Evolutionary conservation across 148 eudicot species (phyloP), one percentile per base, ranked within the genome.

Genomic region (Linanthus parryae): DNA sequence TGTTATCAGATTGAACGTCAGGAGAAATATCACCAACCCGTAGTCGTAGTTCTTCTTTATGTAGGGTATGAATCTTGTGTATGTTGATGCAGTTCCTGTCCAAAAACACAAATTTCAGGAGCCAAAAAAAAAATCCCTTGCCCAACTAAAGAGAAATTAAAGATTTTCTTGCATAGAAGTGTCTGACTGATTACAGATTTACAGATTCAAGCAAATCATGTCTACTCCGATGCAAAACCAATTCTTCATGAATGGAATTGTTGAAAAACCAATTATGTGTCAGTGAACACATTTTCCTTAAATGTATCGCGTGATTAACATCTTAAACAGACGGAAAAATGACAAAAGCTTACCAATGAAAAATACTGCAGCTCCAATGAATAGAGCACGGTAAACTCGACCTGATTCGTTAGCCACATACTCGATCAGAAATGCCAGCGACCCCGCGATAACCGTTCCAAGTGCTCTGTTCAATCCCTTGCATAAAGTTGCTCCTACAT

Each of bases 41-140:
- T 92, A 87, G 43, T 92, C 98, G 54, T 74, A 92, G 42, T 87
- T 81, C 57, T 75, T 81, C 88, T 87, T 92, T 61, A 92, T 87
- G 61, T 79, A 75, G 1, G 98, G 98, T 18, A 87, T 52, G 67
- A 92, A 92, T 55, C 98, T 74, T 21, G 72, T 70, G 71, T 84
- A 92, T 38, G 98, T 83, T 0, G 90, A 77, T 37, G 61, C 66
- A 11, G 82, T 31, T 38, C 98, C 98, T 91, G 73, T 44, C 49
- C 53, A 21, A 53, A 3, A 17, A 42, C 19, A 10, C 5, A 27
- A 43, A 36, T 45, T 59, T 5, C 20, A 10, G 47, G 18, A 5
- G 11, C 11, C 35, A 11, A 31, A 31, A 31, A 31, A 5, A 5
- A 31, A 31, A 31, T 31, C 11, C 35, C 5, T 31, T 31, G 7